Percentiles rank a stretch among this genome's conserved stretches.
Evolutionary conservation across 2,329 filamentous ascomycete genomes (phyloP).

Genomic region (Penicillium sp.): DNA sequence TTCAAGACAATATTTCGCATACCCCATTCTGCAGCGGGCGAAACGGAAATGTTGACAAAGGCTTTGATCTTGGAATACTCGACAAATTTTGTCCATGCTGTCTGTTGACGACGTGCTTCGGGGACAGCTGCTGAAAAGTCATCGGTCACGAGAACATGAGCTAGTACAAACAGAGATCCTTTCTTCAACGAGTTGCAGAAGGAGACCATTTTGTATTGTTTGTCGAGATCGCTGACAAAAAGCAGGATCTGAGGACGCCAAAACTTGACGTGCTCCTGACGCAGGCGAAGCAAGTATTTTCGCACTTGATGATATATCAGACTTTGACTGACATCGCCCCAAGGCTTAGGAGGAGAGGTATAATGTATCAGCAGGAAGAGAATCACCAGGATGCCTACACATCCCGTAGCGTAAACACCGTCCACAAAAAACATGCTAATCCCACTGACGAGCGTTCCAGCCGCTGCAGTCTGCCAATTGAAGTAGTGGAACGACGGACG

Average conservation of each 20-base stretch:
- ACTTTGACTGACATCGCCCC: slow-evolving; percentile 88
- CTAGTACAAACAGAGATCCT: slow-evolving; percentile 78
- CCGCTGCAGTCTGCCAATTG: slow-evolving; percentile 76
- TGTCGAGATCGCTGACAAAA: slow-evolving; percentile 78
- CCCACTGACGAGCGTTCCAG: slow-evolving; percentile 73
- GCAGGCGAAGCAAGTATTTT: slow-evolving; percentile 80
- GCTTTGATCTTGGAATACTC: slow-evolving; percentile 85
- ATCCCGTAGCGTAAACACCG: slow-evolving; percentile 73
- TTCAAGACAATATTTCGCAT: slow-evolving; percentile 78
- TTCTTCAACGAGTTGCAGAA: slow-evolving; percentile 93
- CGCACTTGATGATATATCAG: slow-evolving; percentile 85
- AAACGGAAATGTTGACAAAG: slow-evolving; percentile 83
- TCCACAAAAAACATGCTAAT: slow-evolving; percentile 89
- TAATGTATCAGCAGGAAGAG: slow-evolving; percentile 85
- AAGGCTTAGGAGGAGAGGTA: slow-evolving; percentile 77
- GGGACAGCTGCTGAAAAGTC: slow-evolving; percentile 77
- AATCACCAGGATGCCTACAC: slow-evolving; percentile 70
- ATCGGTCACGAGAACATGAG: slow-evolving; percentile 82
- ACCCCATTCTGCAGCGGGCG: slow-evolving; percentile 80
- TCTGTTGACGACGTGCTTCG: slow-evolving; percentile 77
- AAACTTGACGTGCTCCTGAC: slow-evolving; percentile 88
- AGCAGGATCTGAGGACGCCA: slow-evolving; percentile 87
- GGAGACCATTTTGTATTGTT: slow-evolving; percentile 78
- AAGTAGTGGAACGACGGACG: slow-evolving; percentile 87
- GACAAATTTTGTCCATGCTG: slow-evolving; percentile 82